Conservation (phyloP, 768 basidiomycete species). For the Boletellus ananas region DNA sequence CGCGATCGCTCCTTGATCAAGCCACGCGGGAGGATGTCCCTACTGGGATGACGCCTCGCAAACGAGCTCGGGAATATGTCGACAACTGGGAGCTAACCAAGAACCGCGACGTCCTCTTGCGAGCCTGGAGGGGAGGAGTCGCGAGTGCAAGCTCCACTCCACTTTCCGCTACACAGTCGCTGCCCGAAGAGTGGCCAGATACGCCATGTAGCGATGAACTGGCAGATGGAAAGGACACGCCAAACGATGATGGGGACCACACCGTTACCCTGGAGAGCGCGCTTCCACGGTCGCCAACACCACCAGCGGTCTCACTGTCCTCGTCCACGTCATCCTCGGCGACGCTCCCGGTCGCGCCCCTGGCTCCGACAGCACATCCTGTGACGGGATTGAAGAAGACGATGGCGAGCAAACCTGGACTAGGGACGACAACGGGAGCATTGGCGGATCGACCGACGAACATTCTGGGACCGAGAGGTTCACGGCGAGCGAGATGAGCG, state of each 20-base stretch:
- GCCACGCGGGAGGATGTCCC: slow-evolving; percentile 61
- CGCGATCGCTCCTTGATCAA: slow-evolving; percentile 48
- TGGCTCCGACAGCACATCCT: slow-evolving; percentile 1
- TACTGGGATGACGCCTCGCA: slow-evolving; percentile 74
- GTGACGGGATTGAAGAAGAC: slow-evolving; percentile 21
- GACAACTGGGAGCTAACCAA: slow-evolving; percentile 72
- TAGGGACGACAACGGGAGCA: slow-evolving; percentile 24
- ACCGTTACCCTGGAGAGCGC: slow-evolving; percentile 15
- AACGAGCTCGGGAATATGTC: slow-evolving; percentile 65
- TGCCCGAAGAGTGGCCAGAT: slow-evolving; percentile 29
- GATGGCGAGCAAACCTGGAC: slow-evolving; percentile 16
- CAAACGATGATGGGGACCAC: slow-evolving; percentile 14
- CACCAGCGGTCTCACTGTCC: slow-evolving; percentile 31
- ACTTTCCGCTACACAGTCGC: slow-evolving; percentile 34
- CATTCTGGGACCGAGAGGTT: slow-evolving; percentile 32
- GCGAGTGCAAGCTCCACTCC: slow-evolving; percentile 34
- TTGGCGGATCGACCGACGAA: slow-evolving; percentile 34
- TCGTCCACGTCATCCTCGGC: slow-evolving; percentile 39
- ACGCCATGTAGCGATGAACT: slow-evolving; percentile 11
- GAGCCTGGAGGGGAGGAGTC: slow-evolving; percentile 43
- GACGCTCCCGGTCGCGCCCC: slow-evolving; percentile 19
- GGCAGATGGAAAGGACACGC: slow-evolving; percentile 25
- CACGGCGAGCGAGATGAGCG: slow-evolving; percentile 27
- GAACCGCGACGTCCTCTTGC: slow-evolving; percentile 56
- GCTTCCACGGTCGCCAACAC: slow-evolving; percentile 17